Conservation (phyloP, 2,329 filamentous ascomycete species). For the Ophiostoma piceae region DNA sequence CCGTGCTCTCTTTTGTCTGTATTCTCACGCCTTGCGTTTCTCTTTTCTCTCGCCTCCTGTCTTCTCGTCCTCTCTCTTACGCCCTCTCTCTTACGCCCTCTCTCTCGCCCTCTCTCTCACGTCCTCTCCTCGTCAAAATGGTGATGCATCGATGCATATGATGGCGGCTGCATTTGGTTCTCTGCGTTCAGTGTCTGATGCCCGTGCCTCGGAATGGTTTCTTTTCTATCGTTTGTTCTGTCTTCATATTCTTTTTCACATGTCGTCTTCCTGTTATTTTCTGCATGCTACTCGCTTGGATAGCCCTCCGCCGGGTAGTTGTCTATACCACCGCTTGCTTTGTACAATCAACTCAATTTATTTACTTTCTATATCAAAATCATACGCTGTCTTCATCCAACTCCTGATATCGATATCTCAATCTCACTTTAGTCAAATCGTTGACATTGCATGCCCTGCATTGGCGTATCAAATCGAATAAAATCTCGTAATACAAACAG, state of each 20-base stretch:
- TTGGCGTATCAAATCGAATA: constrained; percentile 12
- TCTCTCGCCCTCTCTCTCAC: not conserved
- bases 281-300: not conserved
- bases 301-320: not conserved
- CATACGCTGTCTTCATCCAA: no score
- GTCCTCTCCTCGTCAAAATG: not conserved
- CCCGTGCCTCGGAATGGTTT: not conserved
- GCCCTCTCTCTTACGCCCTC: not conserved
- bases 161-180: constrained; percentile 13
- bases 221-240: not conserved
- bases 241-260: not conserved
- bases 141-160: not conserved
- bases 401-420: not conserved
- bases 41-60: not conserved
- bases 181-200: not conserved
- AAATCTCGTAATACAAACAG: not conserved
- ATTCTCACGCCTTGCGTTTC: no score
- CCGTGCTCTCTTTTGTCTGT: not conserved
- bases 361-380: not conserved
- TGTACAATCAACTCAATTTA: not conserved
- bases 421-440: not conserved
- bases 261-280: not conserved
- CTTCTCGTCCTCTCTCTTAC: not conserved
- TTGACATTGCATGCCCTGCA: not conserved
- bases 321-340: constrained; percentile 8